These are phyloP conservation scores for Graphiopsis chlorocephala DNA, from an alignment of 2,329 filamentous ascomycete species.

Conservation along the genomic window DNA sequence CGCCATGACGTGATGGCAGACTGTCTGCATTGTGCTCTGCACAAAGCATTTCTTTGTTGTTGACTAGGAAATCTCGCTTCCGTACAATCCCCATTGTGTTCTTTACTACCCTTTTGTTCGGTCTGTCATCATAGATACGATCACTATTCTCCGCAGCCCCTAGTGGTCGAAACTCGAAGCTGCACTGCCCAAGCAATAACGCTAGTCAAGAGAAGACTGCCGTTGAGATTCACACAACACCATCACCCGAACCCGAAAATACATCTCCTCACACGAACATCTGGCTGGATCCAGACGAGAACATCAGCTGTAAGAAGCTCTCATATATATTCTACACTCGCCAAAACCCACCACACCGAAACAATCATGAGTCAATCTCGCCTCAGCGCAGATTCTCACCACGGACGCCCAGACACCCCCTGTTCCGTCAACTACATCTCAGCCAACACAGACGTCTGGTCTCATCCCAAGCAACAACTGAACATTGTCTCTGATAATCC, in stretches of 20 bases:
- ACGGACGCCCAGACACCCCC: background rate
- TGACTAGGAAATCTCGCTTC: background rate
- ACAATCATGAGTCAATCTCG: conserved; percentile 1
- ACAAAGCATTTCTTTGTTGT: background rate
- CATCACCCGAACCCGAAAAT: background rate
- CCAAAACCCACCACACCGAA: background rate
- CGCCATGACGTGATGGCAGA: background rate
- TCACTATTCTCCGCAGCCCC: background rate
- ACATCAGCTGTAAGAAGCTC: background rate
- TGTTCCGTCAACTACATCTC: conserved; percentile 9
- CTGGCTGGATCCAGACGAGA: conserved; percentile 12
- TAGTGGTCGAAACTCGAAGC: background rate
- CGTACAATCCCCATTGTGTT: background rate
- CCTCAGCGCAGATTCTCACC: background rate
- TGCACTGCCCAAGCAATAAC: background rate
- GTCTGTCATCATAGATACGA: background rate
- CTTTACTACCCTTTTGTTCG: background rate
- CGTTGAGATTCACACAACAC: background rate
- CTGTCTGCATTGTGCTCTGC: background rate
- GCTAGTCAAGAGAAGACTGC: background rate
- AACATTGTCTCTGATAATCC: background rate
- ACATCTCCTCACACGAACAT: background rate
- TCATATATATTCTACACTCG: background rate
- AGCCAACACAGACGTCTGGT: background rate
- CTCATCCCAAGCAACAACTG: background rate